Conservation (phyloP, 257 asterid genomes). For the Phtheirospermum japonicum region DNA sequence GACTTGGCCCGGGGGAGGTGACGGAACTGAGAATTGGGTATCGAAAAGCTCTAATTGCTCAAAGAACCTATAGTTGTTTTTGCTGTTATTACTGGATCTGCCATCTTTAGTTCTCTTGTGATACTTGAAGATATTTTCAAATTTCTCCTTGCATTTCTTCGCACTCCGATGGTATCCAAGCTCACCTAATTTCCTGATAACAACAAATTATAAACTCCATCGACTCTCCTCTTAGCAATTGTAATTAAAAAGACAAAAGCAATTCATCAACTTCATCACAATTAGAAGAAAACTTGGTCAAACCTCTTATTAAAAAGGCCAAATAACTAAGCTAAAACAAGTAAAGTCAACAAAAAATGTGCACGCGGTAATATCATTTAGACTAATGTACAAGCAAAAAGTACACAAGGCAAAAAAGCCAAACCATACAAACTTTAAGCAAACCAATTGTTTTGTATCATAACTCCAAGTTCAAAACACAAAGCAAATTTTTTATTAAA, state of each 20-base stretch:
- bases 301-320: too few species aligned
- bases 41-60: constrained; percentile 58
- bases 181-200: constrained; percentile 68
- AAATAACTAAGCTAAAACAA: too few species aligned
- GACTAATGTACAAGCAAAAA: too few species aligned
- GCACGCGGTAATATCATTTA: too few species aligned
- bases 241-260: background rate
- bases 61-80: constrained; percentile 54
- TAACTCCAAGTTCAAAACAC: too few species aligned
- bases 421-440: too few species aligned
- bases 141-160: constrained; percentile 76
- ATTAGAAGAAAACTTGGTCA: too few species aligned
- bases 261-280: background rate
- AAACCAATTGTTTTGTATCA: too few species aligned
- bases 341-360: too few species aligned
- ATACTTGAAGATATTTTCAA: constrained; percentile 66
- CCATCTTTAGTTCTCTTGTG: constrained; percentile 62
- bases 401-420: too few species aligned
- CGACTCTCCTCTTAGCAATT: background rate
- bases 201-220: background rate
- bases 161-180: constrained; percentile 64
- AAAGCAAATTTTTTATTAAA: too few species aligned
- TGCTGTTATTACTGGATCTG: constrained; percentile 54
- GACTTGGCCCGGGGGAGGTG: background rate
- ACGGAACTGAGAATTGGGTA: constrained; percentile 27